phyloP scores from a whole-genome alignment of 441 rosid species.

The Breynia disticha region DNA sequence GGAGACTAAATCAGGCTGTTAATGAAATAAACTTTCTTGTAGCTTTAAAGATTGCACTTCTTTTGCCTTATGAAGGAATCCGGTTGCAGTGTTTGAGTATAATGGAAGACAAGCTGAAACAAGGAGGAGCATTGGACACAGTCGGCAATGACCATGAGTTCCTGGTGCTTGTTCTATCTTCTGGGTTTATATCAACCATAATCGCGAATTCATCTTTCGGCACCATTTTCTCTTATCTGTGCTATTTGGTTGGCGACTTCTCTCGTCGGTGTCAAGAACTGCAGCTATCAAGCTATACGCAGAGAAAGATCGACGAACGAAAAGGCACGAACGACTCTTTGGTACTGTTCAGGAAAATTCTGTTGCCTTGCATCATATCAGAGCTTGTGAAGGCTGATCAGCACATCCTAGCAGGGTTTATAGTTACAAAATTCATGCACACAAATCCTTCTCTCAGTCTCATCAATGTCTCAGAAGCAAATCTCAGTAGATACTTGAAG shows the following conservation, averaged over 20 bases:
- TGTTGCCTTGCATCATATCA: constrained; percentile 58
- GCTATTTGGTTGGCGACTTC: constrained; percentile 63
- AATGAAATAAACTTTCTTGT: constrained; percentile 32
- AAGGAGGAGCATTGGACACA: constrained; percentile 40
- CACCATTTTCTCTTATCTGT: constrained; percentile 54
- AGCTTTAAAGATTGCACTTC: constrained; percentile 55
- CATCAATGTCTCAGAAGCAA: constrained; percentile 58
- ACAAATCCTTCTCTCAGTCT: constrained; percentile 57
- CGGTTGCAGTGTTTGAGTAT: constrained; percentile 42
- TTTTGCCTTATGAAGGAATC: constrained; percentile 61
- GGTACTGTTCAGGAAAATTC: constrained; percentile 41
- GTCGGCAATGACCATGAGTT: constrained; percentile 43
- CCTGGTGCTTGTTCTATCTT: constrained; percentile 48
- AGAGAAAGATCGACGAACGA: constrained; percentile 17
- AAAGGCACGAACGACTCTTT: constrained; percentile 11
- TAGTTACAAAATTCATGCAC: constrained; percentile 78
- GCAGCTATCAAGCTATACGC: constrained; percentile 18
- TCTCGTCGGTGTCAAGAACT: constrained; percentile 66
- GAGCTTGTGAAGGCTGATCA: constrained; percentile 76
- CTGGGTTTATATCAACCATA: constrained; percentile 49
- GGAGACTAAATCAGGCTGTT: constrained; percentile 32
- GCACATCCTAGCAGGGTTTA: constrained; percentile 66
- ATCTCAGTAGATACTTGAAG: constrained; percentile 55
- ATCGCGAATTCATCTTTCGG: constrained; percentile 38
- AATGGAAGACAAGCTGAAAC: constrained; percentile 60